These are phyloP conservation scores for Aphanocladium album DNA, from an alignment of 2,329 filamentous ascomycete species.

Conservation along the genomic window DNA sequence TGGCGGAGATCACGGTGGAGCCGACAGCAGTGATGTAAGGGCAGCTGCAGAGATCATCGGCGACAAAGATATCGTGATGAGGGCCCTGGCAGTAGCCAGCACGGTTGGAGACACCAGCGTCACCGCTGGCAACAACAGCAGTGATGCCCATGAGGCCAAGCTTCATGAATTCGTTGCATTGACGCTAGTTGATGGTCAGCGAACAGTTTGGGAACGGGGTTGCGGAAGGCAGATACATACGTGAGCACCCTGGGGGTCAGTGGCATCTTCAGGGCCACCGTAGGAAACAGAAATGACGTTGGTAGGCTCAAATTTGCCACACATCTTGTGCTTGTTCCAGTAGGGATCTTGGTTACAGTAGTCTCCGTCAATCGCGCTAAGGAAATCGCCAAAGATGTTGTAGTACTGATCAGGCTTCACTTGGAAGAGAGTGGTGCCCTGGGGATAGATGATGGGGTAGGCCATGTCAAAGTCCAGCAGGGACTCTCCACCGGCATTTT, in stretches of 20 bases:
- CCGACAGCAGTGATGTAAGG: conserved; percentile 44
- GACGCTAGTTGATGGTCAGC: conserved; percentile 28
- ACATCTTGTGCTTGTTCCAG: conserved; percentile 15
- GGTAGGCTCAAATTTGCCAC: conserved; percentile 18
- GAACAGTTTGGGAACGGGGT: too few relatives aligned
- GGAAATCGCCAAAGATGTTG: conserved; percentile 38
- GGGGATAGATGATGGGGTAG: conserved; percentile 48
- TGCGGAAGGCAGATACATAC: conserved; percentile 31
- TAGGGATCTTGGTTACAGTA: conserved; percentile 30
- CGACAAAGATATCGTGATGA: conserved; percentile 34
- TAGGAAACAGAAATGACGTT: conserved; percentile 37
- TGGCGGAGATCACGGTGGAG: conserved; percentile 40
- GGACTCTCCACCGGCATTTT: conserved; percentile 38
- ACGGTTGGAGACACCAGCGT: conserved; percentile 17
- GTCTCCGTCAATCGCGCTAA: conserved; percentile 41
- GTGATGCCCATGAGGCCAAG: conserved; percentile 35
- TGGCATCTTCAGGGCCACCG: conserved; percentile 43
- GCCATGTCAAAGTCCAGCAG: conserved; percentile 47
- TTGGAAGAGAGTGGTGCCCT: conserved; percentile 45
- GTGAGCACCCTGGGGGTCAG: conserved; percentile 19
- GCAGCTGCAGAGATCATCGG: conserved; percentile 28
- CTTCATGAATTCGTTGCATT: conserved; percentile 38
- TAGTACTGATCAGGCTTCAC: conserved; percentile 31
- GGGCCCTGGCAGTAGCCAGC: conserved; percentile 13
- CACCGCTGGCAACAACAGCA: conserved; percentile 33